Base-by-base conservation (phyloP, 1,284 basidiomycete genomes). In the Pseudozyma thailandica region DNA sequence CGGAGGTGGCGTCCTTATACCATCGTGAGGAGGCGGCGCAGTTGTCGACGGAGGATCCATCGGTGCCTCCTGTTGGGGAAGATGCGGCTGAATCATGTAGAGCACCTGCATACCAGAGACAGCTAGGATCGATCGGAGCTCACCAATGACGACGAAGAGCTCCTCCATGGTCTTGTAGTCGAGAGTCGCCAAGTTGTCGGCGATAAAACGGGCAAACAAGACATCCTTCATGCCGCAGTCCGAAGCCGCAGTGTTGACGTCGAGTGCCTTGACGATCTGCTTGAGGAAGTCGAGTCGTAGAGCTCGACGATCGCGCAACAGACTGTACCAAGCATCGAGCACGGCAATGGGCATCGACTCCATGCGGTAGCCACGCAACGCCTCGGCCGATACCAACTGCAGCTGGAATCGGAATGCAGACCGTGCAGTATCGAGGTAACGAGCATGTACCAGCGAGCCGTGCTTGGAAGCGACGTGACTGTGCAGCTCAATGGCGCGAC, bases 141-240 rank as follows among this genome's bases (percentile, higher is more conserved):
- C 88, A 70, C 90, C 90, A 75, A 97, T 88, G 18, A 98, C 89
- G 0, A 90, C 88, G 57, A 98, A 86, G 4, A 91, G 89, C 84
- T 98, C 96, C 82, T 99, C 96, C 78, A 91, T 89, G 1, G 91
- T 91, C 85, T 94, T 96, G 86, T 94, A 98, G 46, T 97, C 93
- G 58, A 99, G 88, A 1, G 89, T 86, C 0, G 93, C 88, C 58
- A 98, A 90, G 79, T 96, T 97, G 83, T 98, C 96, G 0, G 92
- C 91, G 86, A 98, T 90, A 84, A 92, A 99, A 44, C 93, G 89
- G 0, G 88, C 88, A 74, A 98, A 92, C 27, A 90, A 88, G 6
- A 81, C 71, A 30, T 73, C 65, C 20, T 65, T 49, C 48, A 62
- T 53, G n/a, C 53, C 45, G 54, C 45, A 60, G 16, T 39, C 52